Evolutionary conservation across 208 protist species (phyloP).

Genomic region (Vickermania spadyakhi): DNA sequence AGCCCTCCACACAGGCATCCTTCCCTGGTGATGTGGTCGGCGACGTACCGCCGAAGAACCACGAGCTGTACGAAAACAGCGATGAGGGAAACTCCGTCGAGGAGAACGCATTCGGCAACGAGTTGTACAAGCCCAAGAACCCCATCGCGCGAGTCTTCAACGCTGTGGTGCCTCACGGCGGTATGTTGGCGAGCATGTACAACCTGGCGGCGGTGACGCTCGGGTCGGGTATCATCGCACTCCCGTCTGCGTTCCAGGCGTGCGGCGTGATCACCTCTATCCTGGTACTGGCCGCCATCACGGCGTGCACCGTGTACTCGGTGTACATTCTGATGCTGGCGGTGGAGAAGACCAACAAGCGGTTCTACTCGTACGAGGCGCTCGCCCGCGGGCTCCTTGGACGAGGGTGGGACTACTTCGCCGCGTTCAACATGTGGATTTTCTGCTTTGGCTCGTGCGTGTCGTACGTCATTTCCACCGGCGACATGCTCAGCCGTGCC

Average conservation of each 20-base stretch:
- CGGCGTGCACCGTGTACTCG: conserved; percentile 64
- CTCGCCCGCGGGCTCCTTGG: conserved; percentile 60
- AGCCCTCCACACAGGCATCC: background rate
- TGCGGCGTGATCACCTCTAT: conserved; percentile 40
- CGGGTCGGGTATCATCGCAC: conserved; percentile 62
- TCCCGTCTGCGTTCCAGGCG: conserved; percentile 60
- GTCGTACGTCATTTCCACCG: conserved; percentile 74
- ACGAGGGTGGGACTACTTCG: conserved; percentile 63
- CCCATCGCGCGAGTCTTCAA: conserved; percentile 22
- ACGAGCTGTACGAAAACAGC: background rate
- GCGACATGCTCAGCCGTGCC: conserved; percentile 40
- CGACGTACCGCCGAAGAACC: conserved; percentile 6
- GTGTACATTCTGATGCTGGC: conserved; percentile 67
- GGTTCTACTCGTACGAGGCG: conserved; percentile 45
- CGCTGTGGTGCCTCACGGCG: conserved; percentile 58
- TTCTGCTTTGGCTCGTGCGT: conserved; percentile 82
- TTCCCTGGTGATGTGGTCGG: conserved; percentile 1
- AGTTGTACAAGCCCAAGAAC: conserved; percentile 26
- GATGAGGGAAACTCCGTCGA: background rate
- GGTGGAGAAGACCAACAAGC: conserved; percentile 45
- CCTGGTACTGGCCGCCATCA: conserved; percentile 47
- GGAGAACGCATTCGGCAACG: conserved; percentile 4
- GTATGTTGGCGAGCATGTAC: conserved; percentile 50
- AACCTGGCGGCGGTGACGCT: conserved; percentile 72
- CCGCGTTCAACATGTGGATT: conserved; percentile 64